Evolutionary conservation across 75 land plant species (phyloP).

Genomic region (Larix kaempferi): DNA sequence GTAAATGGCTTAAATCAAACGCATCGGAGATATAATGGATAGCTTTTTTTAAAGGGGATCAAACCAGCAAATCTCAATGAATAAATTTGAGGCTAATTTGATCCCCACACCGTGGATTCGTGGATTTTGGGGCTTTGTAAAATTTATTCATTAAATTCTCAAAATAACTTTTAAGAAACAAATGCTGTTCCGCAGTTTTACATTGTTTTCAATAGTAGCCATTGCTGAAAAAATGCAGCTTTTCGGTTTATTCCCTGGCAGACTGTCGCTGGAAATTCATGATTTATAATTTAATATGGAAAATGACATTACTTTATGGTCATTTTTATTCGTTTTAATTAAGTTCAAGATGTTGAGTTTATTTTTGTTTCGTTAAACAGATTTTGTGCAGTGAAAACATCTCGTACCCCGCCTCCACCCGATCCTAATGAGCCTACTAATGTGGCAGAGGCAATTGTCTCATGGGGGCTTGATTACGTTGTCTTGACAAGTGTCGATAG

Average conservation of each 20-base stretch:
- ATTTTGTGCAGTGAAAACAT: constrained; percentile 98
- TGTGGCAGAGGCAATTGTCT: constrained; percentile 95
- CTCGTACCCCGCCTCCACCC: constrained; percentile 87
- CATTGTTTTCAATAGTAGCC: no score
- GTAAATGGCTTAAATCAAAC: no score
- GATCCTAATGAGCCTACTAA: constrained; percentile 87
- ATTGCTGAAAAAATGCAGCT: no score
- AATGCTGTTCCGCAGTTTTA: neutral
- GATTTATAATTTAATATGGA: no score
- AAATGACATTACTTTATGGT: neutral
- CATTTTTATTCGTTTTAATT: neutral
- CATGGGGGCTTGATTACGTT: constrained; percentile 97
- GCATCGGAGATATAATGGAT: no score
- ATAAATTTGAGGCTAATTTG: no score
- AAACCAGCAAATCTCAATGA: no score
- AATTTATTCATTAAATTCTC: neutral
- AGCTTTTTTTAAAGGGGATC: no score
- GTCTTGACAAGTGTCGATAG: constrained; percentile 97
- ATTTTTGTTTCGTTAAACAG: constrained; percentile 26
- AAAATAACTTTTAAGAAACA: neutral
- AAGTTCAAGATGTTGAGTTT: neutral
- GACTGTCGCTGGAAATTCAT: no score
- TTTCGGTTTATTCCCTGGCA: no score
- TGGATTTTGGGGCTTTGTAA: neutral
- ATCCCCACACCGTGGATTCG: no score